Conservation (phyloP, 2,329 filamentous ascomycete species). For the Teratosphaeria destructans region DNA sequence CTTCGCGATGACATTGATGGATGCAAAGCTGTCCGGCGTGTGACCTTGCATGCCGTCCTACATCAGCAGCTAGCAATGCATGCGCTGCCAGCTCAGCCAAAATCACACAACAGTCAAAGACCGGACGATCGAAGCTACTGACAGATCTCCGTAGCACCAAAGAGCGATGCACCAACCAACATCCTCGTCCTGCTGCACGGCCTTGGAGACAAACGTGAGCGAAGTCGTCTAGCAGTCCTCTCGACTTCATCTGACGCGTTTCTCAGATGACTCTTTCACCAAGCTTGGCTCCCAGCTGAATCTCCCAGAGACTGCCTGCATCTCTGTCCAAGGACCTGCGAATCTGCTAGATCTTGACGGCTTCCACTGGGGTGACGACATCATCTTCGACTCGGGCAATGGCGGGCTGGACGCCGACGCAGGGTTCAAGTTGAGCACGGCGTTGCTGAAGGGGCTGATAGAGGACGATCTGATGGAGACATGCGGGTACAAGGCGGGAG, state of each 20-base stretch:
- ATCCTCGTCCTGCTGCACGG: slow-evolving; percentile 76
- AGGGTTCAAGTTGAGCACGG: slow-evolving; percentile 37
- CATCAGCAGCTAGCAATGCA: not conserved
- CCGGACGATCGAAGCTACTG: not conserved
- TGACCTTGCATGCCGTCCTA: not conserved
- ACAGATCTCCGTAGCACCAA: slow-evolving; percentile 26
- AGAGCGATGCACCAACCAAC: slow-evolving; percentile 53
- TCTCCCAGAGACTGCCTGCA: slow-evolving; percentile 66
- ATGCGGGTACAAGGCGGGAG: slow-evolving; percentile 39
- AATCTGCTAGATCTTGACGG: slow-evolving; percentile 57
- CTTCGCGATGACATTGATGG: not conserved
- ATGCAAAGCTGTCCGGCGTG: no score
- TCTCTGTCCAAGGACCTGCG: slow-evolving; percentile 62
- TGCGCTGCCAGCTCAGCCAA: not conserved
- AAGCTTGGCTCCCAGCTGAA: slow-evolving; percentile 57
- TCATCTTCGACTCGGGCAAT: slow-evolving; percentile 43
- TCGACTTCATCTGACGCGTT: not conserved
- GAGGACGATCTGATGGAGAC: slow-evolving; percentile 35
- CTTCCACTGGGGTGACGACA: slow-evolving; percentile 53
- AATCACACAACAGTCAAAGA: not conserved
- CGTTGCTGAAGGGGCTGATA: slow-evolving; percentile 36
- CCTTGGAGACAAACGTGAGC: slow-evolving; percentile 56
- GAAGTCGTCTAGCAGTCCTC: not conserved
- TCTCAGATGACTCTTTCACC: slow-evolving; percentile 50
- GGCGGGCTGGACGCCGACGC: slow-evolving; percentile 46